Evolutionary conservation across 345 rosid genomes (phyloP), one percentile per base, ranked within the genome.

Genomic region (Citrus cavaleriei): DNA sequence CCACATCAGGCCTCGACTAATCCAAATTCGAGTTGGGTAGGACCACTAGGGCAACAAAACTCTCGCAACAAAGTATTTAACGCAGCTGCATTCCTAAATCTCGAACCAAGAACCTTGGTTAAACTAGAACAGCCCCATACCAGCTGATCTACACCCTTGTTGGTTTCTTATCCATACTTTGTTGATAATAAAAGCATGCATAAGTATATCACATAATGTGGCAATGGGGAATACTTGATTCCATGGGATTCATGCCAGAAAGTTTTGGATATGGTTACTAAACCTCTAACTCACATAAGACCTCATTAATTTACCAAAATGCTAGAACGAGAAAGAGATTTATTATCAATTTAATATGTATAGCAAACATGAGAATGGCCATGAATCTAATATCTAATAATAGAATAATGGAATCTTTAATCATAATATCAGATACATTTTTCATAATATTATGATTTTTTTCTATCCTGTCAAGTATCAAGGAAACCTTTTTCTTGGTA

Each of bases 401-500:
- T 64, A 75, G 70, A 51, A 7, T 30, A 5, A n/a, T 64, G 65
- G 70, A 42, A 75, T 75, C 30, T 63, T 74, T 35, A 76, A 32
- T 24, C 58, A 67, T 49, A 68, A 46, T 13, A 13, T 46, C 40
- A 75, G 13, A 12, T 21, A 13, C 9, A 30, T 32, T 24, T 25
- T 27, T 30, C 38, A 22, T 38, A 38, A 8, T 40, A 46, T 64
- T 38, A 42, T 38, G 25, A 7, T 40, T 32, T 22, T 12, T 54
- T 54, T 54, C 22, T 13, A 12, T 67, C 14, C 3, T 66, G 54
- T 76, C 79, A 67, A 76, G 79, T 55, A 76, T 76, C 24, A 81
- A 73, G 70, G 73, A 58, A 61, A 38, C 79, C 82, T 78, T 85
- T 80, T 83, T 58, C 62, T 75, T 85, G 80, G 76, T 28, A 57